Base-by-base conservation (phyloP, 1,284 basidiomycete genomes). In the Gomphus sp. region DNA sequence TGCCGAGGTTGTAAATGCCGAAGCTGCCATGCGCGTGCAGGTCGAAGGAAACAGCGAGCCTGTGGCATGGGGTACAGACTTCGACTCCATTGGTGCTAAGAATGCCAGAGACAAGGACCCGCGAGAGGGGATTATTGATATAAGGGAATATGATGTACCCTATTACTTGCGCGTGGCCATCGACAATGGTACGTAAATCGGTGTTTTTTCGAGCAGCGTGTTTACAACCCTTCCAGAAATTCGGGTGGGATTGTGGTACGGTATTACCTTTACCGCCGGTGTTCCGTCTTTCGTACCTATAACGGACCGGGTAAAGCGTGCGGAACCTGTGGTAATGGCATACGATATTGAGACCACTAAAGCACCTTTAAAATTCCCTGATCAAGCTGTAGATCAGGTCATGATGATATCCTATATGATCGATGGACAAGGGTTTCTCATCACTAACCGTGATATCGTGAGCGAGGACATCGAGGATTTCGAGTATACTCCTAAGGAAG, bases 351-450 rank as follows among this genome's bases (percentile, higher is more conserved):
- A 99, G 74, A 97, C 93, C 33, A 95, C 95, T 1, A 99, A 99
- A 74, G 91, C 93, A 52, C 97, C 97, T 12, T 85, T 99, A 69
- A 99, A 99, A 73, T 99, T 99, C 70, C 97, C 97, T 0, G 97
- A 99, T 75, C 90, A 93, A 65, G 85, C 88, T 11, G 87, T 91
- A 22, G 97, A 99, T 75, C 94, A 97, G 70, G 93, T 99, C 67
- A 99, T 99, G 96, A 99, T 99, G 97, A 99, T 99, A 65, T 99
- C 97, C 48, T 97, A 96, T 74, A 97, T 97, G 93, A 77, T 97
- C 39, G 93, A 97, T 69, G 93, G 93, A 0, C 92, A 98, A 70
- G 97, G 97, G 0, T 99, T 90, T 68, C 82, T 99, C 62, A 98
- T 99, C 71, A 98, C 94, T 22, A 99, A 99, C 68, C 82, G 97